Conservation (phyloP, 805 yeast species). For the Lipomyces yamanashiensis region DNA sequence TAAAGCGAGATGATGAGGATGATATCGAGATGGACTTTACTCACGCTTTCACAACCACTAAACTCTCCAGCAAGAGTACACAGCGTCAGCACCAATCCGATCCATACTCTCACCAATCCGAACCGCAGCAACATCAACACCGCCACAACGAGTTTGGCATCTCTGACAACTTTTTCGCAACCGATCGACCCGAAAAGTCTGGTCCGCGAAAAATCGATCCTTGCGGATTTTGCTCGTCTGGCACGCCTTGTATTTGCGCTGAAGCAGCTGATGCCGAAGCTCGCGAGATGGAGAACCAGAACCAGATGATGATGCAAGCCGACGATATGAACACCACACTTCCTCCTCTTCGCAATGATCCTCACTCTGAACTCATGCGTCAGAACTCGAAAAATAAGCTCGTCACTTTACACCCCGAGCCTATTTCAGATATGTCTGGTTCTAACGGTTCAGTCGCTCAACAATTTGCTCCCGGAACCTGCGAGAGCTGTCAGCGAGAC, state of each 20-base stretch:
- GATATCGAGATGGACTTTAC: slow-evolving; percentile 36
- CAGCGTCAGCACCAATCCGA: slow-evolving; percentile 13
- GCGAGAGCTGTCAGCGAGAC: slow-evolving; percentile 79
- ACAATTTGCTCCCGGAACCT: slow-evolving; percentile 72
- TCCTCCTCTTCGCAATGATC: slow-evolving; percentile 32
- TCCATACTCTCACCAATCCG: slow-evolving; percentile 9
- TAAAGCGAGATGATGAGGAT: slow-evolving; percentile 16
- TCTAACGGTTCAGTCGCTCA: slow-evolving; percentile 12
- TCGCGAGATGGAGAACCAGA: slow-evolving; percentile 22
- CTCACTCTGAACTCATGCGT: slow-evolving; percentile 28
- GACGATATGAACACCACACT: slow-evolving; percentile 29
- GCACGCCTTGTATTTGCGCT: slow-evolving; percentile 88
- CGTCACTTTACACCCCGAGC: slow-evolving; percentile 69
- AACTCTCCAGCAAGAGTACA: slow-evolving; percentile 14
- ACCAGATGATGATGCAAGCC: slow-evolving; percentile 9
- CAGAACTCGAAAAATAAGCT: slow-evolving; percentile 47
- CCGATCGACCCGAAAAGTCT: slow-evolving; percentile 47
- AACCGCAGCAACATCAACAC: slow-evolving; percentile 18
- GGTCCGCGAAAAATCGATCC: slow-evolving; percentile 69
- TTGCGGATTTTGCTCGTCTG: slow-evolving; percentile 94
- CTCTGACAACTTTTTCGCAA: slow-evolving; percentile 6
- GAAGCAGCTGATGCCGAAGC: slow-evolving; percentile 58
- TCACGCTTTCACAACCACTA: slow-evolving; percentile 31
- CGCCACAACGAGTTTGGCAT: slow-evolving; percentile 4
- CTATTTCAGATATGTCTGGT: slow-evolving; percentile 41